phyloP scores from a whole-genome alignment of 2,329 filamentous ascomycete genomes.

The Lomentospora prolificans region DNA sequence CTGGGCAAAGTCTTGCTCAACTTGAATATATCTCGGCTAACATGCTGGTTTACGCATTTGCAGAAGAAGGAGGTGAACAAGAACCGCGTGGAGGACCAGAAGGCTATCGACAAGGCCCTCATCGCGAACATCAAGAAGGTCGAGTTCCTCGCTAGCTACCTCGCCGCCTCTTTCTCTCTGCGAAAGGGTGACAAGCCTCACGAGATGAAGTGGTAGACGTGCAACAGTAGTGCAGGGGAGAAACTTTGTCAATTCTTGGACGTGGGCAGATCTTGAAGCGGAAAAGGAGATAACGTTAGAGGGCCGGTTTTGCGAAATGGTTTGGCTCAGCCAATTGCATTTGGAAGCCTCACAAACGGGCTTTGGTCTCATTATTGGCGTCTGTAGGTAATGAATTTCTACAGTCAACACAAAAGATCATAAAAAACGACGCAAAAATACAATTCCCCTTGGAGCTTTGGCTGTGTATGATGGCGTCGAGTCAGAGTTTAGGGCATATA shows the following conservation, averaged over 20 bases:
- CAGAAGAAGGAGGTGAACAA: constrained; percentile 96
- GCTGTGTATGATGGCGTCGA: neutral
- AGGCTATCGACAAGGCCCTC: constrained; percentile 94
- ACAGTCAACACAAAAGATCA: constrained; percentile 44
- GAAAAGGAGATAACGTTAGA: constrained; percentile 36
- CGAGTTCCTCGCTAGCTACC: constrained; percentile 86
- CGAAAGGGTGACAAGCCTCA: constrained; percentile 99
- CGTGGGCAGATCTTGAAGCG: constrained; percentile 16
- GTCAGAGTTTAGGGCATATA: neutral
- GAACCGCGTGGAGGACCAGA: constrained; percentile 92
- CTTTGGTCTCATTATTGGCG: constrained; percentile 55
- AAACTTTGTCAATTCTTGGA: constrained; percentile 9
- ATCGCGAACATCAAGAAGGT: constrained; percentile 98
- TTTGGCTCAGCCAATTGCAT: constrained; percentile 55
- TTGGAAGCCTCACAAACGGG: constrained; percentile 45
- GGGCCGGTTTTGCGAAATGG: constrained; percentile 33
- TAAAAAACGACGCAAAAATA: constrained; percentile 32
- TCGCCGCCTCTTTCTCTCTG: constrained; percentile 92
- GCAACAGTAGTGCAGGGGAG: constrained; percentile 5
- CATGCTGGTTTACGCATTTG: constrained; percentile 19
- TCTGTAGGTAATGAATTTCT: constrained; percentile 53
- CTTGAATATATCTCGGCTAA: constrained; percentile 23
- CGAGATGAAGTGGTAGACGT: constrained; percentile 94
- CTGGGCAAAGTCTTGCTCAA: neutral
- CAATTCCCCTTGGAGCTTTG: neutral